Conservation (phyloP, 2,329 filamentous ascomycete genomes). For the Zasmidium citrigriseum region DNA sequence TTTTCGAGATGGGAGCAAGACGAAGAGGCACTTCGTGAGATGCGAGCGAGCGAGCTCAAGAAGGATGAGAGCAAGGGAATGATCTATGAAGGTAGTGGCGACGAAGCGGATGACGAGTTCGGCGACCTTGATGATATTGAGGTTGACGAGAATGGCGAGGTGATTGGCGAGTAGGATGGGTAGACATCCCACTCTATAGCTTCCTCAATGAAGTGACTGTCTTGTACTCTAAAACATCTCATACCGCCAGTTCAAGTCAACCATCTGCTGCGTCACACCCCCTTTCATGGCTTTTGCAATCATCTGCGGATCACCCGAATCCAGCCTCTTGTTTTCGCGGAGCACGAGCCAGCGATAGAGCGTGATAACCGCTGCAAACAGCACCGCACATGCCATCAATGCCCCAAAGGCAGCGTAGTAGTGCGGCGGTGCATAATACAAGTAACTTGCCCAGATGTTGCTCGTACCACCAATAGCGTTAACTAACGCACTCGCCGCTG, state of each 20-base stretch:
- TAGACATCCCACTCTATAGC: not conserved
- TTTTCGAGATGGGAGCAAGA: too few species aligned
- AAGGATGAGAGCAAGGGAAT: too few species aligned
- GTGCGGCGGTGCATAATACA: constrained; percentile 39
- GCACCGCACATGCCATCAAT: constrained; percentile 30
- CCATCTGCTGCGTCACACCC: constrained; percentile 48
- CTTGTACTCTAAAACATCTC: constrained; percentile 39
- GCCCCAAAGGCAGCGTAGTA: constrained; percentile 47
- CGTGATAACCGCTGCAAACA: not conserved
- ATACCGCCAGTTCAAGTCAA: constrained; percentile 45
- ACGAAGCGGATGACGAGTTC: too few species aligned
- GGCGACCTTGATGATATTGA: too few species aligned
- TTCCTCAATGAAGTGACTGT: too few species aligned
- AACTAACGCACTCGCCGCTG: constrained; percentile 24
- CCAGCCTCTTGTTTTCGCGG: constrained; percentile 2
- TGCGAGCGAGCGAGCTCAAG: too few species aligned
- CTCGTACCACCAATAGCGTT: constrained; percentile 31
- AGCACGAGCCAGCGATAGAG: constrained; percentile 3
- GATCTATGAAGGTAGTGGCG: too few species aligned
- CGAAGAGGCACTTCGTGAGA: too few species aligned
- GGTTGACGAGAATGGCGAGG: too few species aligned
- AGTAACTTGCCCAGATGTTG: constrained; percentile 40
- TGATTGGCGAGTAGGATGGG: too few species aligned
- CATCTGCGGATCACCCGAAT: not conserved
- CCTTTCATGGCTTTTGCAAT: constrained; percentile 42